These are phyloP conservation scores for Eucalyptus polybractea DNA, from an alignment of 345 rosid genomes.

Conservation along the genomic window DNA sequence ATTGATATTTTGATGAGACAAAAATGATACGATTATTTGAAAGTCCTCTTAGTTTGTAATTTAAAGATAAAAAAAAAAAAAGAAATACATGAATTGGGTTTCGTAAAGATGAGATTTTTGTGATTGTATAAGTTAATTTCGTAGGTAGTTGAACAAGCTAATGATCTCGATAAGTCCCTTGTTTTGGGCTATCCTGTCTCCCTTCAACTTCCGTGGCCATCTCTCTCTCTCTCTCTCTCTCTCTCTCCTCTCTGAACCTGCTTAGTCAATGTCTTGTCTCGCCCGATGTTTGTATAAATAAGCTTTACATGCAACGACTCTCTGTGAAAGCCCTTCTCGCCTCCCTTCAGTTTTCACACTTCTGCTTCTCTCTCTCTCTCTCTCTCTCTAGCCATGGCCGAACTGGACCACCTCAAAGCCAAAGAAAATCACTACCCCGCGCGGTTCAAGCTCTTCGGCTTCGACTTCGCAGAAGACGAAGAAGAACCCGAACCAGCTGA, in stretches of 20 bases:
- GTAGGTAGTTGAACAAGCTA: neutral
- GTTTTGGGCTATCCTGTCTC: neutral
- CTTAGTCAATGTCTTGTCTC: neutral
- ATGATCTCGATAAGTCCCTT: neutral
- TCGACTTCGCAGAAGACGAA: constrained; percentile 57
- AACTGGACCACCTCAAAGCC: constrained; percentile 21
- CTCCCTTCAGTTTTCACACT: constrained; percentile 4
- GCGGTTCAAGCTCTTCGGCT: constrained; percentile 80
- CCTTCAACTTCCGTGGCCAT: neutral
- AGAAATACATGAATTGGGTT: neutral
- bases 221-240: neutral
- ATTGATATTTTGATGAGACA: neutral
- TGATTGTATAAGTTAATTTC: neutral
- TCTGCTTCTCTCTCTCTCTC: neutral
- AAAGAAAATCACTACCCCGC: constrained; percentile 12
- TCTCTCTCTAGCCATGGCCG: neutral
- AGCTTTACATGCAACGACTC: neutral
- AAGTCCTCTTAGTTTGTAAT: neutral
- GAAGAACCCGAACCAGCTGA: constrained; percentile 8
- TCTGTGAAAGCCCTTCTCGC: neutral
- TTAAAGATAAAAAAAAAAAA: neutral
- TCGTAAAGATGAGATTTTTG: neutral
- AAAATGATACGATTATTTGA: neutral
- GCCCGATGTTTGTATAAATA: neutral
- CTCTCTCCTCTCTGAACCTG: neutral